Evolutionary conservation across 2,329 filamentous ascomycete genomes (phyloP), one percentile per base, ranked within the genome.

Genomic region (Cordyceps cateniannulata): DNA sequence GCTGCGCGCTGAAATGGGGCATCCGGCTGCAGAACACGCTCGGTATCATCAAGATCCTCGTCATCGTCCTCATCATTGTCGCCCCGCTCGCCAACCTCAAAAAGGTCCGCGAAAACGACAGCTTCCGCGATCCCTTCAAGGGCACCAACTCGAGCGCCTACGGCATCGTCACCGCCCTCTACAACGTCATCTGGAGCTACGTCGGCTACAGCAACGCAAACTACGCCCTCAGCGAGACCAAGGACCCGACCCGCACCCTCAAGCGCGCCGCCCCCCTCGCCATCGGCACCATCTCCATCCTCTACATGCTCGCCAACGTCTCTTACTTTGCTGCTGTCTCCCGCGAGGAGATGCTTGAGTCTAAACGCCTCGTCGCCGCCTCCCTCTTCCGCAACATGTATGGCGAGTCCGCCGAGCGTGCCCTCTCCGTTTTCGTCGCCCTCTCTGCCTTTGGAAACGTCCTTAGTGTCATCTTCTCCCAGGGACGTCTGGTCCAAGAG

Each of bases 111-210:
- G 68, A 77, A 40, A 83, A 84, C 6, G 72, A 85, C 68, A 88
- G 86, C 75, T 87, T 89, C 68, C 71, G 73, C 64, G 79, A 86
- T 62, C 81, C 85, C 10, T 90, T 89, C 64, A 79, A 81, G 51
- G 86, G 86, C 9, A 89, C 86, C 5, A 87, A 83, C 1, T 82
- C 83, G 8, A 86, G 81, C 65, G 81, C 84, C 1, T 89, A 89
- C 64, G 85, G 84, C 52, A 79, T 88, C 38, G 85, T 88, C n/a
- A 88, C 84, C 1, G 85, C 87, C 0, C 74, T 90, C 0, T 89
- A 88, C 77, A 89, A 88, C 66, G 85, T 89, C 63, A 86, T 89
- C 67, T 89, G 86, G 81, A 85, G 81, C 63, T 90, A 85, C 67
- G 81, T 87, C 65, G 86, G 86, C 25, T 87, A 86, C 76, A 83